Evolutionary conservation across 495 filamentous ascomycete species (phyloP).

Genomic region (Penicillium desertorum): DNA sequence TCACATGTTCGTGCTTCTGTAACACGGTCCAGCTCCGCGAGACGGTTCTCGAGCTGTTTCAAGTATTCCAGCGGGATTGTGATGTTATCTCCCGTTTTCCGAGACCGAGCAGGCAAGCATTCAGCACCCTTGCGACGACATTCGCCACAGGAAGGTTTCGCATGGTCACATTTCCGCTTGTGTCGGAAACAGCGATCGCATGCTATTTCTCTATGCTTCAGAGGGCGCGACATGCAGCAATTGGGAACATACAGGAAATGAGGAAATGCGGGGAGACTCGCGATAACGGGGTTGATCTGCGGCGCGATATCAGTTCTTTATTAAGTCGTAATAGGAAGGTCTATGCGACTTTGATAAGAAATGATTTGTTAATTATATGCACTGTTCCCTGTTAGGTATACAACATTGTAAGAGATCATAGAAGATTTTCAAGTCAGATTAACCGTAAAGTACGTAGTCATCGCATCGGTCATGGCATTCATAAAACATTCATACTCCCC

Average conservation of each 20-base stretch:
- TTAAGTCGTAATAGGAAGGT: conserved; percentile 22
- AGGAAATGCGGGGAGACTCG: conserved; percentile 21
- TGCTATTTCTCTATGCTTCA: conserved; percentile 32
- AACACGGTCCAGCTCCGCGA: conserved; percentile 27
- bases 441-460: background rate
- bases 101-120: conserved; percentile 33
- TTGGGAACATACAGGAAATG: conserved; percentile 2
- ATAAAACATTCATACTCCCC: background rate
- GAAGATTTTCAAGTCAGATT: background rate
- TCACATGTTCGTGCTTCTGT: conserved; percentile 19
- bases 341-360: conserved; percentile 18
- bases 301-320: conserved; percentile 12
- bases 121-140: conserved; percentile 36
- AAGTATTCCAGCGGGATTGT: conserved; percentile 36
- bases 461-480: background rate
- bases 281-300: conserved; percentile 15
- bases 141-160: conserved; percentile 36
- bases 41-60: conserved; percentile 28
- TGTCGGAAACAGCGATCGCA: conserved; percentile 38
- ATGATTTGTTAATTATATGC: background rate
- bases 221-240: conserved; percentile 30
- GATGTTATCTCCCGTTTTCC: conserved; percentile 31
- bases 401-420: background rate
- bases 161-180: conserved; percentile 40
- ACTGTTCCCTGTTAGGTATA: background rate